Evolutionary conservation across 2,329 filamentous ascomycete species (phyloP).

Genomic region (Sporothrix schenckii): DNA sequence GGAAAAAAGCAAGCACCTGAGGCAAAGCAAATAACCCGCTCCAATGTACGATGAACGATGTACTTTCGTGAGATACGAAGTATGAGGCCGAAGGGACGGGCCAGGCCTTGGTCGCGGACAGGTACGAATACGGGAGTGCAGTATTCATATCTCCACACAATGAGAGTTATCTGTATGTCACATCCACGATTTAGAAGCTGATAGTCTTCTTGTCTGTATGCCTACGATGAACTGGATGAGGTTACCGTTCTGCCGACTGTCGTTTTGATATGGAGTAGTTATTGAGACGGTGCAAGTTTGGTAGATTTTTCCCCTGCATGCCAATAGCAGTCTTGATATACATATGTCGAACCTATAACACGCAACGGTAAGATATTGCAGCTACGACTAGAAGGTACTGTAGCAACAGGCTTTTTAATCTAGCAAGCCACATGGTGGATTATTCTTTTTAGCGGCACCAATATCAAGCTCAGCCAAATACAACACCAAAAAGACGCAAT

Average conservation of each 20-base stretch:
- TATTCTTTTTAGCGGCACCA: background rate
- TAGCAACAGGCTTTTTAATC: background rate
- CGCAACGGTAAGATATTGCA: background rate
- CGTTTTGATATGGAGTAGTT: background rate
- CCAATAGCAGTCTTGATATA: background rate
- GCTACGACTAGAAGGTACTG: background rate
- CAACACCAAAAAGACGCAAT: background rate
- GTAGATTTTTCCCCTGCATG: background rate
- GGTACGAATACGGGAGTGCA: too few relatives aligned
- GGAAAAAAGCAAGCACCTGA: background rate
- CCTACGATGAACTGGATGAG: background rate
- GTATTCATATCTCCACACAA: slow-evolving; percentile 2
- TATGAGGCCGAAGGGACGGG: too few relatives aligned
- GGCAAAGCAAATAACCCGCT: slow-evolving; percentile 17
- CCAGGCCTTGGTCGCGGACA: too few relatives aligned
- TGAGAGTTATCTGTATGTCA: background rate
- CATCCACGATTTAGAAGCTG: slow-evolving; percentile 4
- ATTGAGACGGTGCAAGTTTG: background rate
- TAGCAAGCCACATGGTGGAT: background rate
- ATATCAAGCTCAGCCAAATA: background rate
- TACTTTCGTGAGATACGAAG: too few relatives aligned
- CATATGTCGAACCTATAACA: background rate
- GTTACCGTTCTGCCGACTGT: background rate
- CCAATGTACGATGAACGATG: background rate
- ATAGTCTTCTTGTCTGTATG: background rate